These are phyloP conservation scores for Daldinia loculata DNA, from an alignment of 495 filamentous ascomycete genomes.

Conservation along the genomic window DNA sequence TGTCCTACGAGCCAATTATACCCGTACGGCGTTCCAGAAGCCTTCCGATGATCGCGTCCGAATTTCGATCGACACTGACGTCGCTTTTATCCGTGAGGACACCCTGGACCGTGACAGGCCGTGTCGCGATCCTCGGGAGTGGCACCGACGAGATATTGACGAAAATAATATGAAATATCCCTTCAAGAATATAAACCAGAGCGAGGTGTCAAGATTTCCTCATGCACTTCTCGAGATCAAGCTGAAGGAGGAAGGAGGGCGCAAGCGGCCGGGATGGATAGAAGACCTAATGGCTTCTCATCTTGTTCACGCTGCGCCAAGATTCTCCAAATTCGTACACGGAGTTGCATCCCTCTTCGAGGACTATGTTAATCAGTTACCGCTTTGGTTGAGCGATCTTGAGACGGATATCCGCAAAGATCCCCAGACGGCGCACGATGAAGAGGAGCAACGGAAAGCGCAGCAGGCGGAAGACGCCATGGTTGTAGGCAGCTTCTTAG, in stretches of 20 bases:
- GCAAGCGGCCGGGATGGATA: conserved; percentile 83
- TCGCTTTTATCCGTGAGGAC: conserved; percentile 94
- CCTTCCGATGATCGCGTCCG: conserved; percentile 90
- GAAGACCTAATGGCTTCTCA: conserved; percentile 90
- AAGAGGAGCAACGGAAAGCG: conserved; percentile 82
- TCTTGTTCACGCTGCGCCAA: conserved; percentile 84
- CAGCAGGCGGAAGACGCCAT: conserved; percentile 85
- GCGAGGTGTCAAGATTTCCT: conserved; percentile 92
- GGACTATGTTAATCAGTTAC: conserved; percentile 93
- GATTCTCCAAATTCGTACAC: conserved; percentile 97
- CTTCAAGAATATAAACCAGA: conserved; percentile 82
- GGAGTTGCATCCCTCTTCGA: conserved; percentile 92
- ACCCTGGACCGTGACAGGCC: conserved; percentile 81
- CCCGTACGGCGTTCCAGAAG: conserved; percentile 94
- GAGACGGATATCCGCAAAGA: conserved; percentile 94
- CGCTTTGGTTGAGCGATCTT: conserved; percentile 92
- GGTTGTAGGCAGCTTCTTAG: conserved; percentile 85
- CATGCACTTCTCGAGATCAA: conserved; percentile 94
- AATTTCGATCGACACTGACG: conserved; percentile 90
- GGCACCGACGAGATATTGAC: conserved; percentile 94
- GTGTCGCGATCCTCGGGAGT: conserved; percentile 84
- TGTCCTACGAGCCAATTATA: conserved; percentile 90
- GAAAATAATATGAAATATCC: conserved; percentile 82
- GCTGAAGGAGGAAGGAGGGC: conserved; percentile 70
- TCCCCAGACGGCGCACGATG: conserved; percentile 88